Evolutionary conservation across 2,329 filamentous ascomycete genomes (phyloP), one percentile per base, ranked within the genome.

Genomic region (Bertia moriformis): DNA sequence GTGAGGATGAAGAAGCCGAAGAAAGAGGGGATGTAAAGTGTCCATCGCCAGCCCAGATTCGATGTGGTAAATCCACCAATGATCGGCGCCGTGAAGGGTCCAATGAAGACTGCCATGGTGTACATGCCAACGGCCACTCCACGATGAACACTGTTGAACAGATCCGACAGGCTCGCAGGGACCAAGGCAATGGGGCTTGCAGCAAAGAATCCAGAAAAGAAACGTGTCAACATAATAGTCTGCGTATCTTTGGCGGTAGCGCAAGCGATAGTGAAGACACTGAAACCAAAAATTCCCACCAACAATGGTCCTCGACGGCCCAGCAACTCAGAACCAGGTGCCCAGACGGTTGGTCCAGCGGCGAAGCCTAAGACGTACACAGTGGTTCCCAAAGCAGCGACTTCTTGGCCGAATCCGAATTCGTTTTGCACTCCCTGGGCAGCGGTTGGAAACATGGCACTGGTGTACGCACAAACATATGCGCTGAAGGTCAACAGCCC

Each of bases 161-260:
- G 71, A 45, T 73, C 69, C 3, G 66, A 65, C 44, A 73, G 74
- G 3, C 74, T 62, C 3, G 67, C 67, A 2, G 66, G 67, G 1
- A 71, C 67, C 17, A 65, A 62, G 14, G 67, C 65, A 18, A 71
- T 45, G 0, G 67, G 67, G 49, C 66, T 69, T 15, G 67, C 66
- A 18, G 66, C 67, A 47, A 70, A 71, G 45, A 71, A 65, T 1
- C 67, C 67, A 17, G 58, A 57, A 45, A 65, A 71, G 48, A 71
- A 71, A 13, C 67, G 58, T 44, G 63, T 67, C 35, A 71, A 58
- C 48, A 71, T 50, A 15, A 71, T 51, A 1, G 67, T 71, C 46
- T 71, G 67, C 0, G 71, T 45, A 40, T 71, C 67, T 43, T 70
- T 69, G 4, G 52, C 64, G 1, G 58, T 56, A 1, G 66, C 67